These are phyloP conservation scores for Carex scoparia DNA, from an alignment of 176 grass and related monocot species.

Conservation along the genomic window DNA sequence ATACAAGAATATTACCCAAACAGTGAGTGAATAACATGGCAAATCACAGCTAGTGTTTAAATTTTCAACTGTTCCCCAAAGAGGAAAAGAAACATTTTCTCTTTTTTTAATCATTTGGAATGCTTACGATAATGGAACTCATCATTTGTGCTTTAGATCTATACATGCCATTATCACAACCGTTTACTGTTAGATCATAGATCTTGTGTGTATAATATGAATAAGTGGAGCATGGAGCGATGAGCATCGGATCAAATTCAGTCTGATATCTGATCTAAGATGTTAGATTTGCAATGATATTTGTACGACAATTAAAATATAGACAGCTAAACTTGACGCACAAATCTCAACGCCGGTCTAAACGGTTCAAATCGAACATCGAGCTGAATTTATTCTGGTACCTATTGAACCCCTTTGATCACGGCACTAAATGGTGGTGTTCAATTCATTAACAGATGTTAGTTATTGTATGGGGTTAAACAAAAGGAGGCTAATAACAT, in stretches of 20 bases:
- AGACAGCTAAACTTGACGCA: too few species aligned
- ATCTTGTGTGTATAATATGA: background rate
- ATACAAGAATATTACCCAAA: background rate
- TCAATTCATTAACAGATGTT: background rate
- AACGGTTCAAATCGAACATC: too few species aligned
- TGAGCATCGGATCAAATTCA: too few species aligned
- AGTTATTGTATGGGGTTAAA: background rate
- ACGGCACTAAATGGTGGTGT: background rate
- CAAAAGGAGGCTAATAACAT: background rate
- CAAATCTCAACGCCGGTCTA: too few species aligned
- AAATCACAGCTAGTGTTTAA: background rate
- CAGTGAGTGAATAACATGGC: background rate
- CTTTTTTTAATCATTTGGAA: background rate
- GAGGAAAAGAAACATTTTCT: background rate
- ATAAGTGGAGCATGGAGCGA: background rate
- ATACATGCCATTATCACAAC: background rate
- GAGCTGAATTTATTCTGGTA: too few species aligned
- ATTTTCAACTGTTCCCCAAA: background rate
- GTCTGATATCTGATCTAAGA: too few species aligned
- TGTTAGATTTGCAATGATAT: too few species aligned
- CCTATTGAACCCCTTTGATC: too few species aligned
- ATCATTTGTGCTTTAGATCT: background rate
- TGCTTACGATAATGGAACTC: background rate
- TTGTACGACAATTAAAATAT: too few species aligned
- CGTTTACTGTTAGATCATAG: background rate